These are phyloP conservation scores for Neonectria hederae DNA, from an alignment of 2,329 filamentous ascomycete genomes.

Conservation along the genomic window DNA sequence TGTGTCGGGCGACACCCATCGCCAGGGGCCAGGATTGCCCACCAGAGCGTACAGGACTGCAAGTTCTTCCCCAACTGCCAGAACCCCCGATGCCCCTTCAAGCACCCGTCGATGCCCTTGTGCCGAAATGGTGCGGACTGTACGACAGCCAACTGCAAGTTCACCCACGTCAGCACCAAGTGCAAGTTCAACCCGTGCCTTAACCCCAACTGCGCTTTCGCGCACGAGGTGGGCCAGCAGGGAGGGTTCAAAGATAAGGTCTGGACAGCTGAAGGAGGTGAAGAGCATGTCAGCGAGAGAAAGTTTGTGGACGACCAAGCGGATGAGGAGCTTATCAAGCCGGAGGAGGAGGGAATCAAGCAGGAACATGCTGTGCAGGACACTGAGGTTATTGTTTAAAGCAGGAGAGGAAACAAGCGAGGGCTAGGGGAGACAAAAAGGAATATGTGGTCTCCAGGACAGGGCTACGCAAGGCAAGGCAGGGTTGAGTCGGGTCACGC, in stretches of 20 bases:
- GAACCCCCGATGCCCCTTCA: conserved; percentile 87
- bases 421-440: conserved; percentile 22
- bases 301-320: conserved; percentile 81
- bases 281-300: conserved; percentile 83
- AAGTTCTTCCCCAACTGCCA: conserved; percentile 92
- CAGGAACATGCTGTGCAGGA: conserved; percentile 52
- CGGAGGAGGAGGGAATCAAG: conserved; percentile 55
- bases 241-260: conserved; percentile 88
- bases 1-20: conserved; percentile 93
- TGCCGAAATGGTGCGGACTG: conserved; percentile 95
- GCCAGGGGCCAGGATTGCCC: conserved; percentile 79
- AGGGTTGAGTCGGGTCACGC: conserved; percentile 17
- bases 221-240: conserved; percentile 90
- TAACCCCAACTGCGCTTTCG: conserved; percentile 87
- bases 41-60: conserved; percentile 87
- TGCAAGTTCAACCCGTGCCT: conserved; percentile 94
- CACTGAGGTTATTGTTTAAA: conserved; percentile 50
- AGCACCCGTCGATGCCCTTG: conserved; percentile 84
- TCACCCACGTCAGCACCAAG: conserved; percentile 83
- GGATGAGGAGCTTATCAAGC: conserved; percentile 77
- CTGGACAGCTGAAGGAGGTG: conserved; percentile 73
- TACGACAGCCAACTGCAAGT: conserved; percentile 83
- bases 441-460: conserved; percentile 33
- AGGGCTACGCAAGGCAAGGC: background rate
- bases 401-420: conserved; percentile 21